phyloP scores from a whole-genome alignment of 257 asterid species.

The Ajuga chamaepitys region DNA sequence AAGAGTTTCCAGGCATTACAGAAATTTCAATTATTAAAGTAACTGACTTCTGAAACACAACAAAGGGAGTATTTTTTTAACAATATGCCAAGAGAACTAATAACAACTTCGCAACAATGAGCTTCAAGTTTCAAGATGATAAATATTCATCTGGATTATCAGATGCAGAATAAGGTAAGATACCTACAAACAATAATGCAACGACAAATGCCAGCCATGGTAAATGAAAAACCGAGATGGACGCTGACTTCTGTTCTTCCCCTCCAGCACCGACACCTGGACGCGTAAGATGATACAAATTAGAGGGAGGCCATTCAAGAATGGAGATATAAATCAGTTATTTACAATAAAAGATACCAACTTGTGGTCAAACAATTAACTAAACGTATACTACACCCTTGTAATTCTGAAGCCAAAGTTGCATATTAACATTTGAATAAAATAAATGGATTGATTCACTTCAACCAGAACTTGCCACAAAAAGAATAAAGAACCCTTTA shows the following conservation, averaged over 20 bases:
- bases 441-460: no score
- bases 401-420: background rate
- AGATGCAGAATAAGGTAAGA: conserved; percentile 52
- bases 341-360: background rate
- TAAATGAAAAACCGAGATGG: conserved; percentile 58
- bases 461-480: background rate
- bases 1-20: background rate
- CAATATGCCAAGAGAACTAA: background rate
- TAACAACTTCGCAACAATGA: background rate
- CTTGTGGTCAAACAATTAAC: background rate
- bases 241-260: conserved; percentile 74
- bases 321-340: background rate
- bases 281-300: conserved; percentile 14
- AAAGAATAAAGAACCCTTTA: background rate
- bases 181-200: conserved; percentile 98
- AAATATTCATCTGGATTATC: conserved; percentile 3
- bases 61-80: no score
- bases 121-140: background rate
- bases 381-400: background rate
- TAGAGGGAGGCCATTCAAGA: background rate
- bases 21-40: no score
- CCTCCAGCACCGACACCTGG: conserved; percentile 98
- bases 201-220: conserved; percentile 83
- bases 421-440: background rate
- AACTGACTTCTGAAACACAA: no score